A percentile compares a stretch with the other conserved stretches of the same genome.
Evolutionary conservation across 257 asterid species (phyloP).

Genomic region (Leonotis leonurus): DNA sequence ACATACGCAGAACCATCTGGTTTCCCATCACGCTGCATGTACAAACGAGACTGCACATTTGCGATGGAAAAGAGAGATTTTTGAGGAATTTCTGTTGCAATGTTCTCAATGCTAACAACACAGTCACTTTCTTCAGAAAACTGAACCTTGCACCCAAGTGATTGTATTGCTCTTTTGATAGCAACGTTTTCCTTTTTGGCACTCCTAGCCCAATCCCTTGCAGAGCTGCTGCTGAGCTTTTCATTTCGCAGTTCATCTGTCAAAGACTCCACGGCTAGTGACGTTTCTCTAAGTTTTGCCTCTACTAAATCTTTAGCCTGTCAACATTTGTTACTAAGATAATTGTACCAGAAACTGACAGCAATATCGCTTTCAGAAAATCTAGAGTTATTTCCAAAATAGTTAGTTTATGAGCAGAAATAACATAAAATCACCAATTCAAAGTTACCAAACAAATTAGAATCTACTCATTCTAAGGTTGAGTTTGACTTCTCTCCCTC

Average conservation of each 20-base stretch:
- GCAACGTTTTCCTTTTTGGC: conserved; percentile 65
- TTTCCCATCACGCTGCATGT: conserved; percentile 32
- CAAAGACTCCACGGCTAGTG: conserved; percentile 45
- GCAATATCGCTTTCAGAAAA: not conserved
- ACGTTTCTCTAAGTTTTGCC: conserved; percentile 44
- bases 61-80: conserved; percentile 35
- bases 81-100: conserved; percentile 54
- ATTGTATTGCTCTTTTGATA: conserved; percentile 76
- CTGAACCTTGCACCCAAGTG: conserved; percentile 75
- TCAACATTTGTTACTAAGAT: conserved; percentile 14
- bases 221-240: conserved; percentile 57
- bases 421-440: not conserved
- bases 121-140: conserved; percentile 78
- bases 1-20: conserved; percentile 27
- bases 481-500: too few species aligned
- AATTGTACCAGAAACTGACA: not conserved
- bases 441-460: not conserved
- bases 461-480: too few species aligned
- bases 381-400: not conserved
- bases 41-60: conserved; percentile 31
- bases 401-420: not conserved
- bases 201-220: conserved; percentile 57
- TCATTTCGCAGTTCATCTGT: conserved; percentile 60
- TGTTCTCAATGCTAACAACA: conserved; percentile 60
- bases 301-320: conserved; percentile 87